Evolutionary conservation across 192 early-diverging fungal genomes (phyloP), one percentile per base, ranked within the genome.

Genomic region (Lunasporangiospora selenospora): DNA sequence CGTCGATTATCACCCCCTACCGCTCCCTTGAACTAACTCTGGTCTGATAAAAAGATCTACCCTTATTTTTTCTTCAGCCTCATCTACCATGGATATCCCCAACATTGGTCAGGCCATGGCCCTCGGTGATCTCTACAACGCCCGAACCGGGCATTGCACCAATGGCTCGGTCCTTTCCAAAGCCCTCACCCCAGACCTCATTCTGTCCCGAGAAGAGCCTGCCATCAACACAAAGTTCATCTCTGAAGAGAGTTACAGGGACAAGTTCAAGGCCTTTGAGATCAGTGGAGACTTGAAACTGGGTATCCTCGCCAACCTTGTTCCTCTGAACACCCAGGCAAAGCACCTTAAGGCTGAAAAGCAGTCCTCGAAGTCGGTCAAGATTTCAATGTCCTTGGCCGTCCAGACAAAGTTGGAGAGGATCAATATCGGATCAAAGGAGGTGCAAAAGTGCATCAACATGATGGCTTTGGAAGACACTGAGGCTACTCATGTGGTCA

Each of bases 21-120:
- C 8, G 51, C 21, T 24, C 21, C 19, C 12, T 39, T 53, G 51
- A 53, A 38, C 51, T 53, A 53, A 53, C 33, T 24, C 32, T 39
- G 36, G 3, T 38, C 39, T 53, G 19, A 26, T 38, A 26, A 39
- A 38, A 23, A 53, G 33, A 18, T 8, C 10, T 32, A 32, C 30
- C 51, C 39, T 23, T 2, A 53, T 15, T 37, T 19, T 53, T 23
- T 53, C 51, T 37, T 38, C 51, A 53, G 26, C 51, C 39, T 9
- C 4, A 53, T 53, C 51, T 37, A 53, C 33, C 51, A 53, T 53
- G 51, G 33, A 53, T 53, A 36, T 39, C 36, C 33, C 51, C 16
- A 39, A 53, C 51, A 8, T 53, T 53, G 51, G 51, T 21, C 51
- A 36, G 51, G 51, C 51, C 18, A 53, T 53, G 51, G 51, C 32